Conservation (phyloP, 495 filamentous ascomycete species). For the Paragyromitra xinjiangensis region DNA sequence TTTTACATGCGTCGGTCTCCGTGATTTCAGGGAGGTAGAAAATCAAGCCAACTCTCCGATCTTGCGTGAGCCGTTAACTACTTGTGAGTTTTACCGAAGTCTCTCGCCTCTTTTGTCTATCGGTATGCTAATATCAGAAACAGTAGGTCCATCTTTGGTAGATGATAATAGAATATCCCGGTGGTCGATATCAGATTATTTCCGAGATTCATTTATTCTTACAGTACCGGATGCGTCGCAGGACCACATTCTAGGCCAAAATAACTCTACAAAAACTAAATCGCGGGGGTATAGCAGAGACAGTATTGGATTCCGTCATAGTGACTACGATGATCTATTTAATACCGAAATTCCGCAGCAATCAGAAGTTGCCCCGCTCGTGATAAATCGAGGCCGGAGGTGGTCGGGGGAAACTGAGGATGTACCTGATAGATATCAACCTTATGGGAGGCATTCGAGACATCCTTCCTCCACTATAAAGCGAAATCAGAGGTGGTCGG, state of each 20-base stretch:
- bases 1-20: conserved; percentile 14
- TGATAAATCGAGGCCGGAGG: neutral
- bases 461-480: neutral
- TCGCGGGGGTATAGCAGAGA: neutral
- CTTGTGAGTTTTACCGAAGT: neutral
- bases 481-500: neutral
- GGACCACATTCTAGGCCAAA: neutral
- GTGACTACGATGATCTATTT: neutral
- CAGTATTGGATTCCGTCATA: neutral
- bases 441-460: neutral
- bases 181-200: conserved; percentile 32
- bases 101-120: neutral
- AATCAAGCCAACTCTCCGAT: neutral
- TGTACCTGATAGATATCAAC: neutral
- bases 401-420: conserved; percentile 11
- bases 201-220: conserved; percentile 19
- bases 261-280: neutral
- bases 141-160: neutral
- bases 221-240: neutral
- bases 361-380: neutral
- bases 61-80: neutral
- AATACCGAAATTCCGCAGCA: neutral
- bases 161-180: conserved; percentile 12
- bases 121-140: neutral
- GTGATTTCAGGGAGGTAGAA: neutral